Base-by-base conservation (phyloP, 129 eudicot genomes). In the Apium graveolens region DNA sequence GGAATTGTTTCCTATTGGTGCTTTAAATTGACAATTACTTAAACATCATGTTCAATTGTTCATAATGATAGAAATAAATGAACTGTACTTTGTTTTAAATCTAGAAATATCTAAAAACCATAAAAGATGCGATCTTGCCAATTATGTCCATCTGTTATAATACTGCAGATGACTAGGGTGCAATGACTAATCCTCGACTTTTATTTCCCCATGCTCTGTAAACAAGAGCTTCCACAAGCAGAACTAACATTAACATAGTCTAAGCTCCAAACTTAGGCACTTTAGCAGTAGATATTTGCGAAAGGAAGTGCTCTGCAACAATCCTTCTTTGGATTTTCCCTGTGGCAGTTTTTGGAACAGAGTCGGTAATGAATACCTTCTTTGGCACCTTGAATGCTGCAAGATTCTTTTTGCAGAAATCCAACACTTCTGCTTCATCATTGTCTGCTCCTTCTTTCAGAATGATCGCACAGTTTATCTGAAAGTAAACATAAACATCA, bases 331-430 rank as follows among this genome's bases (percentile, higher is more conserved):
- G 98, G 37, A 95, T 95, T 84, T 91, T 91, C 45, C 98, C 98
- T 0, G 96, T 86, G 2, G 97, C 98, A 7, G 98, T 95, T 78
- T 87, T 95, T 7, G 98, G 98, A 78, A 95, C 87, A 29, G 87
- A 73, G 78, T 90, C 98, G 0, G 98, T 95, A 73, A 95, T 87
- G 84, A 95, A 88, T 38, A 95, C 94, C 86, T 80, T 91, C 89
- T 95, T 95, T 14, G 98, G 98, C 35, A 91, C 94, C 94, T 95
- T 95, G 79, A 95, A 95, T 68, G 92, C 88, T 32, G 98, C 97
- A 13, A 94, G 88, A 78, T 94, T 94, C 83, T 91, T 94, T 85
- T 86, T 94, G 91, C 98, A 94, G 83, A 89, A 88, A 68, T 84
- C 85, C 51, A 78, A 70, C 34, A 94, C 91, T 83, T 91, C 98